A percentile compares a stretch with the other conserved stretches of the same genome.
Evolutionary conservation across 192 early-diverging fungal species (phyloP).

Genomic region (Backusella circina): DNA sequence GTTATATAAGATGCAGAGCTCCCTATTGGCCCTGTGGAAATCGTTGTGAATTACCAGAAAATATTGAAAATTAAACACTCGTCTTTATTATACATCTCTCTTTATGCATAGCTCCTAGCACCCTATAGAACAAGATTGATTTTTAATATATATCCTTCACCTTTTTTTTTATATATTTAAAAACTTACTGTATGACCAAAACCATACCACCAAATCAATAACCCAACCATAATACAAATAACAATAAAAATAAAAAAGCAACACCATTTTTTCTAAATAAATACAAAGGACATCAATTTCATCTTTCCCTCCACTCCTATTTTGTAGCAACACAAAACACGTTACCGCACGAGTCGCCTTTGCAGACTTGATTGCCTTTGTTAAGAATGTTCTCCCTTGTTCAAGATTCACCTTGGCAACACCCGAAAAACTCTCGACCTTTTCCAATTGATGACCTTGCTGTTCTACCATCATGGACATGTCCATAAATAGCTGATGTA

Average conservation of each 20-base stretch:
- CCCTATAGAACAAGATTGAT: too few relatives aligned
- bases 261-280: constrained; percentile 35
- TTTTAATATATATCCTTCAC: too few relatives aligned
- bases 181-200: constrained; percentile 19
- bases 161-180: too few relatives aligned
- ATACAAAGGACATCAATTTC: neutral
- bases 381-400: constrained; percentile 20
- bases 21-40: neutral
- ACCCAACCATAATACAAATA: constrained; percentile 26
- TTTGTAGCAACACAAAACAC: neutral
- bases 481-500: constrained; percentile 84
- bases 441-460: constrained; percentile 68
- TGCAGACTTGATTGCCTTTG: constrained; percentile 20
- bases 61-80: neutral
- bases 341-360: constrained; percentile 25
- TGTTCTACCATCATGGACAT: constrained; percentile 77
- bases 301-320: neutral
- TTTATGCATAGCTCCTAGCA: too few relatives aligned
- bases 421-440: constrained; percentile 60
- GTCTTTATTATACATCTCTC: too few relatives aligned
- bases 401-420: constrained; percentile 11
- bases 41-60: neutral
- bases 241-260: constrained; percentile 32
- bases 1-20: neutral
- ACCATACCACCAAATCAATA: constrained; percentile 38